Evolutionary conservation across 179 eudicot genomes (phyloP).

Genomic region (Vitellaria paradoxa): DNA sequence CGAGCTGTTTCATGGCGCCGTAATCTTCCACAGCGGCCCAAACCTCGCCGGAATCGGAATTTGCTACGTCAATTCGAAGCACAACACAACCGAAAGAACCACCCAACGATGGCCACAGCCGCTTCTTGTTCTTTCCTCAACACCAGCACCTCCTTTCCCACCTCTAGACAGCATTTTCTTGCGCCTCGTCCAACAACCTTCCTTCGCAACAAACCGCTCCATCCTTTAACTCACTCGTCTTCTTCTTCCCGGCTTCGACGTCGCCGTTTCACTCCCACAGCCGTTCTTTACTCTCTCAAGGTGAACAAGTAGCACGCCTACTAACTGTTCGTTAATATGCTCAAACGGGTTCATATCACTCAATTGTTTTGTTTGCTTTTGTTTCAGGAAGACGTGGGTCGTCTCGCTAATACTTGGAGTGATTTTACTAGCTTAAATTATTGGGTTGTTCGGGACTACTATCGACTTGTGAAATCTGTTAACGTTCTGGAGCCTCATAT

Average conservation of each 20-base stretch:
- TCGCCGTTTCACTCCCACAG: conserved; percentile 18
- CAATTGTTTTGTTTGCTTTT: not conserved
- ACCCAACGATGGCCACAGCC: not conserved
- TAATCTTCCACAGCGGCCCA: not conserved
- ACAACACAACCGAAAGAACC: not conserved
- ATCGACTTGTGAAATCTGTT: conserved; percentile 77
- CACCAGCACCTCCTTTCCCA: not conserved
- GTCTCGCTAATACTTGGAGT: conserved; percentile 51
- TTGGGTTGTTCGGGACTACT: conserved; percentile 91
- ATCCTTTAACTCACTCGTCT: conserved; percentile 6
- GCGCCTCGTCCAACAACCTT: conserved; percentile 1
- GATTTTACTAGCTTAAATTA: conserved; percentile 69
- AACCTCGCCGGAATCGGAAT: not conserved
- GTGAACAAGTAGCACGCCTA: conserved; percentile 27
- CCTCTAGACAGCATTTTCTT: not conserved
- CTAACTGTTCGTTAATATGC: conserved; percentile 38
- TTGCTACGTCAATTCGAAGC: not conserved
- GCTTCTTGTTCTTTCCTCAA: not conserved
- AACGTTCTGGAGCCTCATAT: conserved; percentile 60
- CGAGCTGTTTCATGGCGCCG: not conserved
- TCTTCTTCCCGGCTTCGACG: not conserved
- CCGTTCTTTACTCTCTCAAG: conserved; percentile 30
- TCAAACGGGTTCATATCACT: conserved; percentile 4
- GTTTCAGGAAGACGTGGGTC: conserved; percentile 58
- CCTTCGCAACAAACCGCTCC: conserved; percentile 4